Percentiles rank a stretch among this genome's conserved stretches.
Conservation (phyloP, 495 filamentous ascomycete species). For the Apiosordaria backusii region DNA sequence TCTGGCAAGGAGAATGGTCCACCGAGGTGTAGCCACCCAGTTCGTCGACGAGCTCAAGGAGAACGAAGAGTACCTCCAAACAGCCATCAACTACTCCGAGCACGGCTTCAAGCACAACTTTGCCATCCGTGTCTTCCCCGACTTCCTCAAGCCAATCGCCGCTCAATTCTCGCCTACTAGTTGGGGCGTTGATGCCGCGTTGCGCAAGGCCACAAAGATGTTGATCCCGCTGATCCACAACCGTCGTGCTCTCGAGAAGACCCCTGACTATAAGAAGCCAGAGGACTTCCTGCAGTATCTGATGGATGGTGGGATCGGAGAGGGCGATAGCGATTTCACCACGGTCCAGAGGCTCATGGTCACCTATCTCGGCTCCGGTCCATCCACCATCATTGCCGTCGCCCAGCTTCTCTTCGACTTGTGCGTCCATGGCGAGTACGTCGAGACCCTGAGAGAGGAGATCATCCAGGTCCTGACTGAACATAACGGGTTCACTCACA, state of each 20-base stretch:
- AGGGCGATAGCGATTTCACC: neutral
- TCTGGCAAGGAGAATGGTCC: neutral
- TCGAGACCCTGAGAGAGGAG: neutral
- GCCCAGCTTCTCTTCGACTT: neutral
- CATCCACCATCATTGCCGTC: neutral
- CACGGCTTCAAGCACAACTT: neutral
- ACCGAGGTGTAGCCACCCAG: neutral
- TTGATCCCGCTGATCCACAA: neutral
- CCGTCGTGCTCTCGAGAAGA: neutral
- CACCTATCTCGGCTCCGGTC: neutral
- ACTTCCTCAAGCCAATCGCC: neutral
- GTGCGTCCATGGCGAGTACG: neutral
- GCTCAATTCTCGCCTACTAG: neutral
- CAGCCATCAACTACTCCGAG: neutral
- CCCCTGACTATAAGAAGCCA: neutral
- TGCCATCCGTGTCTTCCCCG: neutral
- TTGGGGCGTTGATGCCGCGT: neutral
- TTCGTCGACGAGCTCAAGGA: neutral
- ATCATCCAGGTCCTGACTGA: neutral
- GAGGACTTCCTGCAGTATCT: neutral
- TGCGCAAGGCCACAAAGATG: neutral
- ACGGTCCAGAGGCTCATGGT: neutral
- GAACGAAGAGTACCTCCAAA: neutral
- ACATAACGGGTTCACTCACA: neutral
- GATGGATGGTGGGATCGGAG: neutral